Evolutionary conservation across 495 filamentous ascomycete genomes (phyloP), one percentile per base, ranked within the genome.

Genomic region (Articulospora tetracladia): DNA sequence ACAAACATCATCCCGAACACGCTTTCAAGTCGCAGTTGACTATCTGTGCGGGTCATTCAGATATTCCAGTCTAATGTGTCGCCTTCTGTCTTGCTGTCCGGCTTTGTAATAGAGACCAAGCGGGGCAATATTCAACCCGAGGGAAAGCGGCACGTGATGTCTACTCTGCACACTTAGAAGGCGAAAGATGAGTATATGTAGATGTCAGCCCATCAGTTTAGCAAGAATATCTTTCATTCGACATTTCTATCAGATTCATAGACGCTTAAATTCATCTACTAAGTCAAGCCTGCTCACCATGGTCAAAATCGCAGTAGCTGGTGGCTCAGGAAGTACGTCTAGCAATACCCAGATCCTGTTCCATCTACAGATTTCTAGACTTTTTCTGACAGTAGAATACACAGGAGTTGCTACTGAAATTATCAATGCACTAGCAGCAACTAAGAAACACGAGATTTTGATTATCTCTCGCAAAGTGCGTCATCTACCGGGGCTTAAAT

Each of bases 261-360:
- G n/a, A n/a, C n/a, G n/a, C n/a, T n/a, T n/a, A n/a, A n/a, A n/a
- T n/a, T n/a, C 30, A 34, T 15, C 15, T 15, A 34, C 7, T 15
- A 34, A 34, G 6, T 15, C 15, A 6, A 34, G 15, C 15, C 15
- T 34, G 6, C 30, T 7, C 6, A 34, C 15, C 7, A 58, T 58
- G 55, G 55, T 58, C 17, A 58, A 58, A 34, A 50, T 58, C 25
- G 55, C 55, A 48, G 20, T 58, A 22, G 44, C 55, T 23, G 55
- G 55, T 12, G 55, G 55, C n/a, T 58, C 55, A 15, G 55, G 55
- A 11, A 2, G 55, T 58, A 48, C n/a, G 54, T 7, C 39, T 15
- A 7, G 4, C 17, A 11, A 44, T n/a, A 19, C 3, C 17, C 39
- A 15, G 3, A 17, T 44, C 39, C 10, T 3, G 39, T 7, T 44